Evolutionary conservation across 495 filamentous ascomycete species (phyloP), one percentile per base, ranked within the genome.

Genomic region (Penicillium silybi): DNA sequence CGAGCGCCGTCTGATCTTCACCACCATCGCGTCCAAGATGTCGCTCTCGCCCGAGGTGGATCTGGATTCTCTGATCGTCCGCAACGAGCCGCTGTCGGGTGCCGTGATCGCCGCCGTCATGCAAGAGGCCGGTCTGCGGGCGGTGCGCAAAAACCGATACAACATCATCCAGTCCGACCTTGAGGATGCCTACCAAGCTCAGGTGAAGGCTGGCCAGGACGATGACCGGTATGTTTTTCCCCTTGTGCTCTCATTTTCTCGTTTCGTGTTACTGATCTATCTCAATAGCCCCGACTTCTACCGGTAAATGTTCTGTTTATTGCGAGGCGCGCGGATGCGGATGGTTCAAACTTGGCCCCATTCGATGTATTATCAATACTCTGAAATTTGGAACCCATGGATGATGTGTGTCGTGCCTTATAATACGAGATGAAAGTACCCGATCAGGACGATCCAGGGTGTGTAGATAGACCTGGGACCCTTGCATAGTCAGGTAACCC

Each of bases 21-120:
- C 82, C 42, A 98, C 93, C 16, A 96, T 98, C 63, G 92, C 95
- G 10, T 80, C 83, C 46, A 96, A 93, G 79, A 98, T 98, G 93
- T 95, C 89, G 44, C 77, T 98, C 48, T 87, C 90, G 6, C 93
- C 93, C 40, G 93, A 98, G 67, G 93, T 98, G 34, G 93, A 98
- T 65, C 76, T 98, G 41, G 93, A 98, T 66, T 90, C 86, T 43
- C 77, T 98, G 57, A 98, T 98, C 61, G 89, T 96, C 50, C 84
- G 93, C 46, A 98, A 97, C 63, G 93, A 98, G 69, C 92, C 93
- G 1, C 71, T 98, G 54, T 92, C 87, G 54, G 93, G 93, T 58
- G 93, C 93, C 39, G 85, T 97, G 56, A 98, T 98, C 71, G 93
- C 93, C 17, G 93, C 93, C 22, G 95, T 98, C 67, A 97, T 98